Evolutionary conservation across 768 basidiomycete genomes (phyloP), one percentile per base, ranked within the genome.

Genomic region (Amanita pseudoporphyria): DNA sequence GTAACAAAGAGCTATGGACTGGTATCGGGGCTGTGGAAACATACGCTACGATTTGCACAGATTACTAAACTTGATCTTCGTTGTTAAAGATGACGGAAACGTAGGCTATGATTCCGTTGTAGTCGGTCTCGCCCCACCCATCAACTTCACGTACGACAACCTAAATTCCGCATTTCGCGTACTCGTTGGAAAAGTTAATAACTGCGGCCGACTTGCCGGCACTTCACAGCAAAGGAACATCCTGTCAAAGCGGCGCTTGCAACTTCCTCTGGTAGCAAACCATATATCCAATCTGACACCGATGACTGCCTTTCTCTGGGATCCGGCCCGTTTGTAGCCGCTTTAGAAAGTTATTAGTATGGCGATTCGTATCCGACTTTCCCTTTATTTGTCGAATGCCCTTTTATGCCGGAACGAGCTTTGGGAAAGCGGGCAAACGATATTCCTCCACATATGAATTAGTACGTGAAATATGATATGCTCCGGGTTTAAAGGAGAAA

Each of bases 91-190:
- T 7, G 16, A 42, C 1, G 36, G 52, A 9, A 40, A 58, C 12
- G 55, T 53, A 4, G 58, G 60, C 2, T 73, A 73, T 55, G 81
- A 87, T 54, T 68, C 76, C 0, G 82, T 86, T 21, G 72, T 85
- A n/a, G 62, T 87, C 13, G 82, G 83, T 5, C 70, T 82, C 14
- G 72, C 81, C 0, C 80, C 79, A 1, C 51, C 62, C 1, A 53
- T 65, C n/a, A n/a, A n/a, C 2, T 68, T 84, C 52, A 68, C 72
- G 38, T 86, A 84, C 57, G 58, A 64, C 1, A 60, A 68, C 45
- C 71, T 88, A 36, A 84, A 84, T 61, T 69, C 68, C 7, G 84
- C 84, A 0, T 87, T 86, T 54, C 76, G 82, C 3, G 70, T 87
- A 18, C 74, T 85, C 39, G 67, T 71, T 42, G 65, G 71, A 4